These are phyloP conservation scores for Spencermartinsiella europaea DNA, from an alignment of 805 yeast genomes.

Conservation along the genomic window DNA sequence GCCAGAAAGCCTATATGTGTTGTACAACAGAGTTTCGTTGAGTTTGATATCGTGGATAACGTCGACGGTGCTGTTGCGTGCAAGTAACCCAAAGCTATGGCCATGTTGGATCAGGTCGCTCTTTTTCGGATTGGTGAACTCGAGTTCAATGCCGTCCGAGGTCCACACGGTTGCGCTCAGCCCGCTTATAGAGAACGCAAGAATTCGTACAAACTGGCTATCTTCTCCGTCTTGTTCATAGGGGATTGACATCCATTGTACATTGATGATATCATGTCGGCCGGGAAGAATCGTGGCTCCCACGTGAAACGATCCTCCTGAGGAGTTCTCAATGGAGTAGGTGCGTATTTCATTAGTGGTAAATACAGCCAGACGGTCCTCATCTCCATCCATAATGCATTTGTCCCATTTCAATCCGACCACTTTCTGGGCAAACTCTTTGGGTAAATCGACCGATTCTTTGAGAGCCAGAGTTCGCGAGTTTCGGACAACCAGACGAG, in stretches of 20 bases:
- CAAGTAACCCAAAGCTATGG: constrained; percentile 8
- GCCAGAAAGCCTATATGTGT: constrained; percentile 3
- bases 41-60: constrained; percentile 8
- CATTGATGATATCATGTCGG: constrained; percentile 7
- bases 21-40: background rate
- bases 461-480: constrained; percentile 16
- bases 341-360: constrained; percentile 12
- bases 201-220: constrained; percentile 16
- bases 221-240: constrained; percentile 1
- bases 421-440: constrained; percentile 11
- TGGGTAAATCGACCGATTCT: constrained; percentile 10
- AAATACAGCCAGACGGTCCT: constrained; percentile 20
- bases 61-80: constrained; percentile 14
- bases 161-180: constrained; percentile 17
- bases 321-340: constrained; percentile 10
- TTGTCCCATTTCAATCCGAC: constrained; percentile 18
- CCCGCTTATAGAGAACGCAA: constrained; percentile 7
- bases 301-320: background rate
- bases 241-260: constrained; percentile 17
- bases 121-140: constrained; percentile 12
- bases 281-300: constrained; percentile 14
- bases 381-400: constrained; percentile 5
- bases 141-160: constrained; percentile 19
- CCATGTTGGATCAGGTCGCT: background rate
- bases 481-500: constrained; percentile 17